Base-by-base conservation (phyloP, 164 flowering plant genomes). In the Brasenia schreberi region DNA sequence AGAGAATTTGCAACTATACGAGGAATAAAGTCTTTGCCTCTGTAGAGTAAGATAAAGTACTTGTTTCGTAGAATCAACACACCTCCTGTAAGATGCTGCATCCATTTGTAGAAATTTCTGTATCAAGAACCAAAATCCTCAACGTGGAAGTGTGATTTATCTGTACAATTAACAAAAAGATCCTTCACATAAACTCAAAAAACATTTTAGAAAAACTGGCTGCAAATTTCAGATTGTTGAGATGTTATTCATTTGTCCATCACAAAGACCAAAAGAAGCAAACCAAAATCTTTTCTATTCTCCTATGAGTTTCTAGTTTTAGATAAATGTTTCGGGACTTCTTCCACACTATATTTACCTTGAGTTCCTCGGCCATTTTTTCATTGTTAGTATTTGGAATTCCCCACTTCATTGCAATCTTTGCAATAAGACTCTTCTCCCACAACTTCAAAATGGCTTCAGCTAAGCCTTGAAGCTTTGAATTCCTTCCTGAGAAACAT, bases 21-120 rank as follows among this genome's bases (percentile, higher is more conserved):
- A 67, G 97, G 89, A 66, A 94, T 77, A 69, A 94, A 91, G 76
- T 94, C 97, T 68, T 94, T 91, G 66, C 98, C 98, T 77, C 98
- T 81, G 72, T 81, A 91, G 59, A 91, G 78, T 77, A 91, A 82
- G 61, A 94, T 84, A 18, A 72, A 77, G 74, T 76, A 90, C 76
- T 91, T 94, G 70, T 94, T 89, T 27, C 93, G 90, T 68, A 94
- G 73, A 66, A 94, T 61, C 63, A 94, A 77, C 63, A 83, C 83
- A 72, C 97, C 98, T 61, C 97, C 96, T 16, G 98, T 94, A 64
- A 94, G 91, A 72, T 18, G 58, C 98, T 93, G 96, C 86, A 85
- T 52, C 59, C 69, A 43, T 60, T 64, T 19, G 70, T n/a, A 60
- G 16, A 60, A 60, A 60, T n/a, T 60, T n/a, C 62, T 45, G 53